Conservation (phyloP, 192 early-diverging fungal species). For the Rhizophagus clarus region DNA sequence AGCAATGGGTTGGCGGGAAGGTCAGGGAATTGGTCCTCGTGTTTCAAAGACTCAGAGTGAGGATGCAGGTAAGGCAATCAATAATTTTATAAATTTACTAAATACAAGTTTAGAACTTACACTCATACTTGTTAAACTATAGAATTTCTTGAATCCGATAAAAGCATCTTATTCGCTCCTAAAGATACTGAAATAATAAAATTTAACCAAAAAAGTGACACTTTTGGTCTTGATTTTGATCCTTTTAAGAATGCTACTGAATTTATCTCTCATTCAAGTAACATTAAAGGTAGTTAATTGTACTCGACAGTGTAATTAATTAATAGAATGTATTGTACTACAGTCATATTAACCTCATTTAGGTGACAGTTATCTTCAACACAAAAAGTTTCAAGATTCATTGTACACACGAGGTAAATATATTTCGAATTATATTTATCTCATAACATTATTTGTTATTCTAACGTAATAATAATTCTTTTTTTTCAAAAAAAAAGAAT, state of each 20-base stretch:
- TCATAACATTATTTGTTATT: neutral
- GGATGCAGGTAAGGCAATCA: slow-evolving; percentile 23
- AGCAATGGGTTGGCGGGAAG: slow-evolving; percentile 87
- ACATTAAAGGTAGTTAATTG: slow-evolving; percentile 28
- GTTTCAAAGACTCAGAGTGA: slow-evolving; percentile 44
- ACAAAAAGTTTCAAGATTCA: neutral
- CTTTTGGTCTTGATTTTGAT: slow-evolving; percentile 72
- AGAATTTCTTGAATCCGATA: neutral
- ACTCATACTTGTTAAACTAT: neutral
- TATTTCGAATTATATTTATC: neutral
- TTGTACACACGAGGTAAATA: neutral
- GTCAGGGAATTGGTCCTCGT: slow-evolving; percentile 82
- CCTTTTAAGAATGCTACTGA: slow-evolving; percentile 68
- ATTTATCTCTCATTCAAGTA: slow-evolving; percentile 39
- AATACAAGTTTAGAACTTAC: neutral
- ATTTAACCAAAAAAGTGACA: slow-evolving; percentile 57
- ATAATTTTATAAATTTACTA: neutral
- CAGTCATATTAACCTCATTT: slow-evolving; percentile 8
- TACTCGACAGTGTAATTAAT: neutral
- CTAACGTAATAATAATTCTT: neutral
- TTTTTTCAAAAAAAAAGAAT: neutral
- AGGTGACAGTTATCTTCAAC: slow-evolving; percentile 7
- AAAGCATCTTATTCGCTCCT: slow-evolving; percentile 50
- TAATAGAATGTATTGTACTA: neutral
- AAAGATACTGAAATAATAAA: slow-evolving; percentile 56